Evolutionary conservation across 2,329 filamentous ascomycete genomes (phyloP), one percentile per base, ranked within the genome.

Genomic region (Exophiala sp.): DNA sequence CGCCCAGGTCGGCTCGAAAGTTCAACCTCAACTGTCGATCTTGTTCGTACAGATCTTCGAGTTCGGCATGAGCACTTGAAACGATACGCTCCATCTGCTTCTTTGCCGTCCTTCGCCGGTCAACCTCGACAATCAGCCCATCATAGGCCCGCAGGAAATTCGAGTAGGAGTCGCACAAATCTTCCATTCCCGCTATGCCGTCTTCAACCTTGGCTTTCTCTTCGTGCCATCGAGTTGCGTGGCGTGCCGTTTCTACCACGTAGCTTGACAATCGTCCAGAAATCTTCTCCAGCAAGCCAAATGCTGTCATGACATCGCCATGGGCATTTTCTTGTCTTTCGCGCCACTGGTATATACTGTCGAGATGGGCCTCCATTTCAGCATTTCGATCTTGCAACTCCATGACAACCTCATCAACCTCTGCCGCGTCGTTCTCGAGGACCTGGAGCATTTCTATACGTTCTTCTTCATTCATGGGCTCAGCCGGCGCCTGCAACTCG

Each of bases 121-220:
- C 86, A 5, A 91, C 86, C 69, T 99, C 94, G 1, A 95, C 79
- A 20, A 96, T 80, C 10, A 99, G 75, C 16, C 86, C 85, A 62
- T 90, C 87, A 66, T 99, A 97, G 0, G 91, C 89, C 48, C 84
- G 81, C 16, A 88, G 79, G 65, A 97, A 99, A 14, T 87, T 85
- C 57, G 92, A 87, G 70, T 96, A 97, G 64, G 96, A 89, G n/a
- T 82, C 77, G 9, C 84, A 80, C 64, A 96, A 81, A 18, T 83
- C 82, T 47, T 87, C 84, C 70, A 97, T 86, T 65, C 95, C 89
- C 8, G 79, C 75, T 38, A 96, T 81, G 62, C 85, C 87, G 12
- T 73, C 77, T 34, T 79, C 77, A 20, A 97, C 88, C 14, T 78
- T 79, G 3, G 82, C 79, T 60, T 86, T 85, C 61, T 95, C 89